Conservation (phyloP, 2,329 filamentous ascomycete species). For the Huntiella abstrusa region DNA sequence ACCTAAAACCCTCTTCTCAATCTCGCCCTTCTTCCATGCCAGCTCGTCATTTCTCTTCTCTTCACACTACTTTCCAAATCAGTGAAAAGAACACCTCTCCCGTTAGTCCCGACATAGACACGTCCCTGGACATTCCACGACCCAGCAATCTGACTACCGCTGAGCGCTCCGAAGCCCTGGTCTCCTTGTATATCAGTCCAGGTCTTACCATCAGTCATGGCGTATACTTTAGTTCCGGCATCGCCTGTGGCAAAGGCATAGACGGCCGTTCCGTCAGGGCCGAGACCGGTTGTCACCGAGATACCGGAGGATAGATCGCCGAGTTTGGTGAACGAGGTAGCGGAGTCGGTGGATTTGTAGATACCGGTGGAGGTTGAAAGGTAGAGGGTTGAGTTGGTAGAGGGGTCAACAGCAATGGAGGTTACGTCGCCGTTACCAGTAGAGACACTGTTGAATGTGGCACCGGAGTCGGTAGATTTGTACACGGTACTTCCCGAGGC, state of each 20-base stretch:
- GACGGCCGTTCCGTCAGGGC: slow-evolving; percentile 22
- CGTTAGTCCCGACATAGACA: slow-evolving; percentile 18
- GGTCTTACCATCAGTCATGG: slow-evolving; percentile 24
- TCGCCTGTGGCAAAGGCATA: slow-evolving; percentile 16
- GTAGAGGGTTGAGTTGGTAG: slow-evolving; percentile 39
- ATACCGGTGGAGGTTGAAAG: slow-evolving; percentile 35
- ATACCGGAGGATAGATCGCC: slow-evolving; percentile 22
- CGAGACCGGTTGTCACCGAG: slow-evolving; percentile 25
- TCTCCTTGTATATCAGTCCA: slow-evolving; percentile 29
- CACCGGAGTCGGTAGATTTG: slow-evolving; percentile 28
- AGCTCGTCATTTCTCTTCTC: too few relatives aligned
- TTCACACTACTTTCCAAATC: too few relatives aligned
- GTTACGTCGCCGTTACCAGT: slow-evolving; percentile 25
- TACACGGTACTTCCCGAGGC: slow-evolving; percentile 29
- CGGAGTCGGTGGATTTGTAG: slow-evolving; percentile 34
- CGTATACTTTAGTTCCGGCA: slow-evolving; percentile 26
- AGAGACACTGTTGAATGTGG: slow-evolving; percentile 24
- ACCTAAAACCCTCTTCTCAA: too few relatives aligned
- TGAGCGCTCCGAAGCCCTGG: slow-evolving; percentile 27
- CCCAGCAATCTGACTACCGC: slow-evolving; percentile 22
- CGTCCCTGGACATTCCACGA: slow-evolving; percentile 26
- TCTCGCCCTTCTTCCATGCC: too few relatives aligned
- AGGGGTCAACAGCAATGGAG: slow-evolving; percentile 35
- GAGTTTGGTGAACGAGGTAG: slow-evolving; percentile 25
- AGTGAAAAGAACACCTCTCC: slow-evolving; percentile 2